phyloP scores from a whole-genome alignment of 2,329 filamentous ascomycete genomes.

The Hypoxylon sp. region DNA sequence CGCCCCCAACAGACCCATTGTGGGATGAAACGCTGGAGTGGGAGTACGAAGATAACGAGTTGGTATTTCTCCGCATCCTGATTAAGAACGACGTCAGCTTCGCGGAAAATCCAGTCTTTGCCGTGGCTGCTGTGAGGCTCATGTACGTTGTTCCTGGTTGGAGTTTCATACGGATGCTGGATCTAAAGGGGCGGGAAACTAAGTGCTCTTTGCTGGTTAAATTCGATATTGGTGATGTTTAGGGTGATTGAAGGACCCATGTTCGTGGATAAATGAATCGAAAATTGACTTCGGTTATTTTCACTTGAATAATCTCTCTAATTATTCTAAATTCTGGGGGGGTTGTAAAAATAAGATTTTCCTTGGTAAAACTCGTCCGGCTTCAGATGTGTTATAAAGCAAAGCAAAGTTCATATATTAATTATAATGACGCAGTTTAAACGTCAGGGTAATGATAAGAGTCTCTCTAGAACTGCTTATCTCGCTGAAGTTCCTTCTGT shows the following conservation, averaged over 20 bases:
- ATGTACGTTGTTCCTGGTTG: conserved; percentile 70
- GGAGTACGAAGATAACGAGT: conserved; percentile 77
- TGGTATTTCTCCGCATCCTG: conserved; percentile 74
- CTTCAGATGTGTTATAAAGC: not conserved
- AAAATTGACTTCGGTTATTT: not conserved
- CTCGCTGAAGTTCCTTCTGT: not conserved
- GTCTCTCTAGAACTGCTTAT: too few species aligned
- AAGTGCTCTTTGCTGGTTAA: conserved; percentile 73
- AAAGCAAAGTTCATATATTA: not conserved
- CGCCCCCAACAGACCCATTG: conserved; percentile 71
- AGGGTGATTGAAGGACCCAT: not conserved
- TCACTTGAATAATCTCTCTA: too few species aligned
- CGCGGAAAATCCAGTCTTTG: conserved; percentile 73
- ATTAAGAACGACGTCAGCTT: conserved; percentile 78
- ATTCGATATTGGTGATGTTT: conserved; percentile 68
- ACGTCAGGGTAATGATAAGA: not conserved
- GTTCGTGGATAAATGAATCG: not conserved
- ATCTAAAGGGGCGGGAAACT: conserved; percentile 75
- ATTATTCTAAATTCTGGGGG: too few species aligned
- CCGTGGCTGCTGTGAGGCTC: conserved; percentile 72
- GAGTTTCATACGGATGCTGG: conserved; percentile 76
- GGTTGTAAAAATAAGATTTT: too few species aligned
- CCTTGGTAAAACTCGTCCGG: too few species aligned
- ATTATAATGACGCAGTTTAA: not conserved
- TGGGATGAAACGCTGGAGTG: conserved; percentile 78